Conservation (phyloP, 139 green algal genomes). For the Ulvella scutata region DNA sequence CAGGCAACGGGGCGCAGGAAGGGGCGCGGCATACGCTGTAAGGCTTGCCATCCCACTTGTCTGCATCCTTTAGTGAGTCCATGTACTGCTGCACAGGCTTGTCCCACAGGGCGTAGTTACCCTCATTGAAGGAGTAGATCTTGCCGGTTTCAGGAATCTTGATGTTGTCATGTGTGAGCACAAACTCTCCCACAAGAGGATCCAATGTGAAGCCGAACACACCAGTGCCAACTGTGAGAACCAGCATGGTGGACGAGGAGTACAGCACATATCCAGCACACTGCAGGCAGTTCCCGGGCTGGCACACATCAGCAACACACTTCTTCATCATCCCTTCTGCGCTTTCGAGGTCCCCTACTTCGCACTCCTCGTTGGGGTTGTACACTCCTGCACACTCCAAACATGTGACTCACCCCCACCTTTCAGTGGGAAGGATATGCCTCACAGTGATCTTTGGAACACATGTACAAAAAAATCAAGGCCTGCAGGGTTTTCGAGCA, state of each 20-base stretch:
- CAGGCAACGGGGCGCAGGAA: neutral
- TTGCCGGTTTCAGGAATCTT: constrained; percentile 71
- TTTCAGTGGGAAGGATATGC: no score
- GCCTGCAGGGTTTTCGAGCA: no score
- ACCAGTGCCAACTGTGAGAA: constrained; percentile 78
- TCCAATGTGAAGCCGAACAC: constrained; percentile 94
- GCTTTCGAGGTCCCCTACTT: constrained; percentile 60
- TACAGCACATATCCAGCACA: constrained; percentile 92
- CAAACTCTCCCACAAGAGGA: constrained; percentile 72
- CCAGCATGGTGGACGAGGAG: constrained; percentile 70
- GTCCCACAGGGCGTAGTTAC: constrained; percentile 86
- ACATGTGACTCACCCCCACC: no score
- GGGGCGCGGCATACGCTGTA: constrained; percentile 47
- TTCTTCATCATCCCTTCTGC: constrained; percentile 50
- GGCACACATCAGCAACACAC: constrained; percentile 82
- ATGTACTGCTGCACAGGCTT: constrained; percentile 60
- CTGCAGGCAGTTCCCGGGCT: constrained; percentile 78
- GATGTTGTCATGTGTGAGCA: constrained; percentile 73
- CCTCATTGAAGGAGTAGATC: constrained; percentile 99
- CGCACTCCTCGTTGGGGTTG: constrained; percentile 52
- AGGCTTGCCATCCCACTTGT: constrained; percentile 73
- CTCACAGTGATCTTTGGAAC: no score
- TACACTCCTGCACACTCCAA: constrained; percentile 3
- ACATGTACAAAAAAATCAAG: no score
- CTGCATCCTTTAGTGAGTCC: constrained; percentile 58